Percentiles rank a stretch among this genome's conserved stretches.
phyloP scores from a whole-genome alignment of 2,329 filamentous ascomycete species.

The Hypoxylon sp. region DNA sequence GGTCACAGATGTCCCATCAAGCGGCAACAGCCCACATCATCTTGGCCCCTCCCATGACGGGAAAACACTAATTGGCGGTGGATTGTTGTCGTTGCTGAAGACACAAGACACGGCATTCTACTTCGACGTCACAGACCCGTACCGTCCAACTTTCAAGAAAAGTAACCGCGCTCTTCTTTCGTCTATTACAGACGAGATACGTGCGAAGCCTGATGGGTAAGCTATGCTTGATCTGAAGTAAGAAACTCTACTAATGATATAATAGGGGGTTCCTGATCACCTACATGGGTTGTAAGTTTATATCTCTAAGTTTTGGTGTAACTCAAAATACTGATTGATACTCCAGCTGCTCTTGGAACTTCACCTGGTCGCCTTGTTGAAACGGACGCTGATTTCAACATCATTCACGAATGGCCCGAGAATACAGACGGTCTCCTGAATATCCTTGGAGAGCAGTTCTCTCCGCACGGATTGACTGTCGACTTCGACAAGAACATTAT shows the following conservation, averaged over 20 bases:
- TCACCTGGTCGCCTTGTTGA: slow-evolving; percentile 72
- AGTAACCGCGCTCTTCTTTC: slow-evolving; percentile 71
- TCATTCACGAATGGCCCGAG: slow-evolving; percentile 74
- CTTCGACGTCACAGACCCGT: slow-evolving; percentile 72
- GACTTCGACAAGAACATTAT: slow-evolving; percentile 72
- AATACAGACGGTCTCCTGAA: slow-evolving; percentile 68
- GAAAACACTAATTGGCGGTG: slow-evolving; percentile 70
- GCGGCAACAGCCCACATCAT: slow-evolving; percentile 74
- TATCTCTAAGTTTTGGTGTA: background rate
- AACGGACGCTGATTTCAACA: slow-evolving; percentile 71
- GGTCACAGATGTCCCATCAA: slow-evolving; percentile 70
- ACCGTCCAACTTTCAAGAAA: slow-evolving; percentile 71
- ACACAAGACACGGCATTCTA: slow-evolving; percentile 74
- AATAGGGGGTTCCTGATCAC: slow-evolving; percentile 70
- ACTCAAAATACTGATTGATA: background rate
- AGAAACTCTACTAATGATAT: background rate
- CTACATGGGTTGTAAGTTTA: slow-evolving; percentile 68
- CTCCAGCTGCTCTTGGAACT: slow-evolving; percentile 64
- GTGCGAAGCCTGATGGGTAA: slow-evolving; percentile 72
- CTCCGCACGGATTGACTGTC: slow-evolving; percentile 71
- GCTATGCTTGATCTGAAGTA: slow-evolving; percentile 16
- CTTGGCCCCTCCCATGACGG: slow-evolving; percentile 68
- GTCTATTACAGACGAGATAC: slow-evolving; percentile 74
- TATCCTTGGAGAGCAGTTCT: slow-evolving; percentile 72
- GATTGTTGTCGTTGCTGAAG: slow-evolving; percentile 71